phyloP scores from a whole-genome alignment of 306 rosid genomes.

The Fragaria iinumae region DNA sequence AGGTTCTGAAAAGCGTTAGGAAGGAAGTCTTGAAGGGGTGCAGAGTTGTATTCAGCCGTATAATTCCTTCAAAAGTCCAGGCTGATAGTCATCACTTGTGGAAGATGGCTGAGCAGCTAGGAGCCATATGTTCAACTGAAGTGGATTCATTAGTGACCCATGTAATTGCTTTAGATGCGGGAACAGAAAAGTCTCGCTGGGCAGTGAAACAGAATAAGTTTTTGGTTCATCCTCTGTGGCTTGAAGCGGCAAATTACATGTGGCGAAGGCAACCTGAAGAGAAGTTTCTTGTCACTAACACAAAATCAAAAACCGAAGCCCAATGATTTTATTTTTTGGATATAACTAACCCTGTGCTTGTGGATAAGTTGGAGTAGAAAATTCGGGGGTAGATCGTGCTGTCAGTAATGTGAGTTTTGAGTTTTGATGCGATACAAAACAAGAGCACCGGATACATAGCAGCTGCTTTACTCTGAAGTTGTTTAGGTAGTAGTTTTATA shows the following conservation, averaged over 20 bases:
- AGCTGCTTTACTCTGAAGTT: not conserved
- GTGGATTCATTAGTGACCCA: slow-evolving; percentile 67
- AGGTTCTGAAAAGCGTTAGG: slow-evolving; percentile 56
- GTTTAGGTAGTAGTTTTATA: too few species aligned
- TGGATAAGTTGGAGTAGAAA: not conserved
- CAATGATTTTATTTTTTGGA: slow-evolving; percentile 14
- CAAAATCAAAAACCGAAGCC: not conserved
- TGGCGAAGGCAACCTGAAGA: slow-evolving; percentile 81
- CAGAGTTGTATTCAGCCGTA: slow-evolving; percentile 61
- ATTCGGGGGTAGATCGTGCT: not conserved
- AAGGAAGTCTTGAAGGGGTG: slow-evolving; percentile 59
- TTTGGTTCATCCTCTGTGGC: slow-evolving; percentile 84
- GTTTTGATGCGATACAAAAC: not conserved
- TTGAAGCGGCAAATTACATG: slow-evolving; percentile 74
- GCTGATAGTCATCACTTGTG: slow-evolving; percentile 50
- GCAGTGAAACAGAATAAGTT: slow-evolving; percentile 65
- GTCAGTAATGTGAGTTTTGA: not conserved
- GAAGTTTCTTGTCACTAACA: slow-evolving; percentile 30
- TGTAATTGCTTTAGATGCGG: slow-evolving; percentile 66
- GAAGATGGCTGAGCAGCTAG: slow-evolving; percentile 80
- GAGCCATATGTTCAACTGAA: slow-evolving; percentile 69
- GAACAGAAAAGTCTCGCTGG: slow-evolving; percentile 82
- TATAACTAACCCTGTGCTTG: slow-evolving; percentile 21
- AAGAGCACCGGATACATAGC: not conserved
- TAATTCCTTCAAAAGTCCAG: slow-evolving; percentile 42